Percentiles rank a stretch among this genome's conserved stretches.
phyloP scores from a whole-genome alignment of 495 filamentous ascomycete genomes.

The Aspergillus cristatus region DNA sequence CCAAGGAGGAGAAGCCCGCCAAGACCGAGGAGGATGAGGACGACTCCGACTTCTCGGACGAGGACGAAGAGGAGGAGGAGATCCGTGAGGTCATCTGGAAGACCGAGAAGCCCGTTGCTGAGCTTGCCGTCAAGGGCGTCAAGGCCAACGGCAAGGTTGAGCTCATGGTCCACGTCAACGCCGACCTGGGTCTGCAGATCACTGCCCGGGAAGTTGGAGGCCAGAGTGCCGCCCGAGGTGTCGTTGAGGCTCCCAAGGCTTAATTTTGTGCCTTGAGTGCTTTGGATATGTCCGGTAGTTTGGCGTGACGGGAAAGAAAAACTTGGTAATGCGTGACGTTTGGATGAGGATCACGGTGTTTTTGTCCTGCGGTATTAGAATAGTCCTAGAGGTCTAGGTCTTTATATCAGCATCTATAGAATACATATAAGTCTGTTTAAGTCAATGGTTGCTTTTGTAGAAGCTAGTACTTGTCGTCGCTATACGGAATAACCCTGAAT shows the following conservation, averaged over 20 bases:
- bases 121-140: conserved; percentile 70
- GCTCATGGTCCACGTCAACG: conserved; percentile 76
- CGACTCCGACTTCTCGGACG: conserved; percentile 54
- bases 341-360: no score
- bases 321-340: no score
- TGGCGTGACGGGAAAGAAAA: no score
- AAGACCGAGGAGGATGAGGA: conserved; percentile 50
- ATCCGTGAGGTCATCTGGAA: conserved; percentile 88
- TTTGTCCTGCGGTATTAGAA: no score
- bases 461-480: no score
- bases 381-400: no score
- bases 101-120: conserved; percentile 71
- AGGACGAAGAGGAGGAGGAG: conserved; percentile 72
- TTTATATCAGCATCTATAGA: no score
- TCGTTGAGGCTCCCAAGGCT: conserved; percentile 37
- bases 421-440: no score
- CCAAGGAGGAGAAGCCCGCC: conserved; percentile 49
- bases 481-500: no score
- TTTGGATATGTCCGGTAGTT: no score
- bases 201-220: conserved; percentile 78
- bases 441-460: no score
- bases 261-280: no score
- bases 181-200: conserved; percentile 67
- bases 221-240: conserved; percentile 75
- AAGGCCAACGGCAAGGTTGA: conserved; percentile 89